Evolutionary conservation across 108 stramenopile species (phyloP).

Genomic region (Cyclotella atomus): DNA sequence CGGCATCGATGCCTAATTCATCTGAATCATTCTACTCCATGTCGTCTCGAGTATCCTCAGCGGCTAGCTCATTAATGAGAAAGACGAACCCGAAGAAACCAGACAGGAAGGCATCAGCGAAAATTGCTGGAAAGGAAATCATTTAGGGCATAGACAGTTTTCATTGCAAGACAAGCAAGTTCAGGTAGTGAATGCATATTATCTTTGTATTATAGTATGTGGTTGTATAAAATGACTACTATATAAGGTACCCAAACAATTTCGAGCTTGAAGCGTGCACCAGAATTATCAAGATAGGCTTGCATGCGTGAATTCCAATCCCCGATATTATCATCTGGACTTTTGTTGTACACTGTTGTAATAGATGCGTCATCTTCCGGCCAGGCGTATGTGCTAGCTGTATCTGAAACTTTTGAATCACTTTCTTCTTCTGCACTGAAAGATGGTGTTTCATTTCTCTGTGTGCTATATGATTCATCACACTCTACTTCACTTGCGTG

Average conservation of each 20-base stretch:
- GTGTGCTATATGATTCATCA: not conserved
- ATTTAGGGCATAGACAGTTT: not conserved
- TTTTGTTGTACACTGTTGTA: not conserved
- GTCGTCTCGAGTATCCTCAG: slow-evolving; percentile 1
- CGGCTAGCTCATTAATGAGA: not conserved
- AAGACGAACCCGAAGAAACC: not conserved
- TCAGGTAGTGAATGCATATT: too few relatives aligned
- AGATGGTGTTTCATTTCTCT: not conserved
- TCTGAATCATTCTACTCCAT: too few relatives aligned
- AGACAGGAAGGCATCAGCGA: slow-evolving; percentile 5
- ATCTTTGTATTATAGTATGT: too few relatives aligned
- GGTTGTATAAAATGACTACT: too few relatives aligned
- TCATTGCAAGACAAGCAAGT: not conserved
- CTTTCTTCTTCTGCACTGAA: too few relatives aligned
- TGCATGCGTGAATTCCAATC: not conserved
- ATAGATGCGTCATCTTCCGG: not conserved
- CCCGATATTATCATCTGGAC: not conserved
- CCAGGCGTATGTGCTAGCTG: not conserved
- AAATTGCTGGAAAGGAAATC: slow-evolving; percentile 2
- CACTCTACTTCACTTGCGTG: not conserved
- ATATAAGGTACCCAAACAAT: too few relatives aligned
- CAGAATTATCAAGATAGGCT: not conserved
- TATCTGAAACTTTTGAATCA: too few relatives aligned
- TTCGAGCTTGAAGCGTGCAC: too few relatives aligned
- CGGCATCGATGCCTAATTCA: not conserved